These are phyloP conservation scores for Eucalyptus regnans DNA, from an alignment of 345 rosid genomes.

Conservation along the genomic window DNA sequence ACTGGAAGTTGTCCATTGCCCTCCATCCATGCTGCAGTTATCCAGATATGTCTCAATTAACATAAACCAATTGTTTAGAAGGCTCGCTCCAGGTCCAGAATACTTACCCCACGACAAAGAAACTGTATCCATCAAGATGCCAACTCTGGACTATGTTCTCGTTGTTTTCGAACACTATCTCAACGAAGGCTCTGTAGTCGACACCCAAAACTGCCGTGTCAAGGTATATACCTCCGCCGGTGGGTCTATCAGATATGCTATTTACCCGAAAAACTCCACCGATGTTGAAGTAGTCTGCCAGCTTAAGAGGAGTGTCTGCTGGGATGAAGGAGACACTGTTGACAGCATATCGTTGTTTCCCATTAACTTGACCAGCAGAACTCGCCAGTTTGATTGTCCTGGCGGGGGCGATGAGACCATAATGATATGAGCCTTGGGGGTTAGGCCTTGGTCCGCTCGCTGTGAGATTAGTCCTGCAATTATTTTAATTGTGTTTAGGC, in stretches of 20 bases:
- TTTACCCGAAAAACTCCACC: slow-evolving; percentile 66
- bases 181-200: slow-evolving; percentile 63
- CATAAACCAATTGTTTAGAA: background rate
- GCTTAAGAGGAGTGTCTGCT: slow-evolving; percentile 84
- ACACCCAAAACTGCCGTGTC: slow-evolving; percentile 80
- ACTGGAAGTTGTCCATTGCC: slow-evolving; percentile 67
- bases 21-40: slow-evolving; percentile 86
- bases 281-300: slow-evolving; percentile 84
- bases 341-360: slow-evolving; percentile 84
- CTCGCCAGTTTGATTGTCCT: slow-evolving; percentile 59
- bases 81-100: background rate
- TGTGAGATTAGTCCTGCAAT: slow-evolving; percentile 75
- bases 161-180: slow-evolving; percentile 64
- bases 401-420: slow-evolving; percentile 71
- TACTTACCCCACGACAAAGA: slow-evolving; percentile 91
- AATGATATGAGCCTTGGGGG: slow-evolving; percentile 98
- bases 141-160: slow-evolving; percentile 80
- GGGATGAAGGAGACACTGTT: slow-evolving; percentile 71
- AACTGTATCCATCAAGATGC: slow-evolving; percentile 81
- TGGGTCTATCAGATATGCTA: slow-evolving; percentile 57
- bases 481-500: background rate
- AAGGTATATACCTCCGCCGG: slow-evolving; percentile 64
- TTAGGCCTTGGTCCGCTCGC: slow-evolving; percentile 99
- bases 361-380: slow-evolving; percentile 76
- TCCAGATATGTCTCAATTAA: background rate